Base-by-base conservation (phyloP, 2,329 filamentous ascomycete genomes). In the Dryadomyces quercivorus region DNA sequence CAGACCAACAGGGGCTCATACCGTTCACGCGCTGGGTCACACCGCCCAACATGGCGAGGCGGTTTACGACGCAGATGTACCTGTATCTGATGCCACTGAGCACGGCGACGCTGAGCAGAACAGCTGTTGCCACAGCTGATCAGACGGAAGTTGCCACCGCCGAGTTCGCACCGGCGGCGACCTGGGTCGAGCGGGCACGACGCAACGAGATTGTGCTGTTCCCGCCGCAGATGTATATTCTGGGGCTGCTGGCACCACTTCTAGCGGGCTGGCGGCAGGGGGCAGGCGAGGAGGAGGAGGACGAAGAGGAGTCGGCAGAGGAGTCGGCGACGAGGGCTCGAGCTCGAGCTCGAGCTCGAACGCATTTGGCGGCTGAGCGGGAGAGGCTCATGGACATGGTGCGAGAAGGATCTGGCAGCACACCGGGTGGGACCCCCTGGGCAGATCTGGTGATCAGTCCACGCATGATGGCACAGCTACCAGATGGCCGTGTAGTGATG, bases 61-160 rank as follows among this genome's bases (percentile, higher is more conserved):
- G 93, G 48, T 98, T 94, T 70, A 88, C 87, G 0, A 96, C 92
- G 0, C 91, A 96, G 66, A 97, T 97, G 92, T 98, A 97, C 69
- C 68, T 97, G 12, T 95, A 95, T 69, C 84, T 94, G 68, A 76
- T 96, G 2, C 90, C 90, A 0, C 69, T 84, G 12, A 31, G 26
- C 26, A 63, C 58, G 57, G 70, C 59, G 66, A 45, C 50, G 69
- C 49, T 60, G 72, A 60, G 65, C 72, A 61, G 63, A 18, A 70
- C 71, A 0, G 44, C 72, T 5, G 72, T 74, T 55, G 68, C 72
- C 56, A 93, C 88, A 1, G 84, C 88, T 5, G 59, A 60, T 56
- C 69, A 71, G 53, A 92, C 88, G 1, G 84, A 88, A 5, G 89
- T 61, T 31, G 48, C 56, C 46, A 26, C 56, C n/a, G 60, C 92